phyloP scores from a whole-genome alignment of 139 green algal genomes.

The Volvox africanus region DNA sequence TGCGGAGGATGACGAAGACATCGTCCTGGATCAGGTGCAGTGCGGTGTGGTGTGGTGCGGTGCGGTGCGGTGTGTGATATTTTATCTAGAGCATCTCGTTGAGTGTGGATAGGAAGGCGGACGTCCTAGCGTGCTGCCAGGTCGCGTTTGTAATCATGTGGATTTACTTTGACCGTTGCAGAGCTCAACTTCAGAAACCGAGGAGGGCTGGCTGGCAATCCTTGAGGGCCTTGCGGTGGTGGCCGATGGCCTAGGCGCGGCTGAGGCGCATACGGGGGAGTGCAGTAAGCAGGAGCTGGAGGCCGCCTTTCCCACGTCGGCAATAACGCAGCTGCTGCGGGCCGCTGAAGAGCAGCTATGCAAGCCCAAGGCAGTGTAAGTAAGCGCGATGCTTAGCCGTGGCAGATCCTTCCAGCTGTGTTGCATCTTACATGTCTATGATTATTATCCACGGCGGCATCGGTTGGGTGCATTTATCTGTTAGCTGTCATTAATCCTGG shows the following conservation, averaged over 20 bases:
- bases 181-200: slow-evolving; percentile 56
- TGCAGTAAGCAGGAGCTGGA: slow-evolving; percentile 22
- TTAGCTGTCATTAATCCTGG: no score
- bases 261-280: slow-evolving; percentile 44
- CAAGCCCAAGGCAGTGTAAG: slow-evolving; percentile 13
- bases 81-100: background rate
- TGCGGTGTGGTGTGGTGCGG: no score
- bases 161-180: background rate
- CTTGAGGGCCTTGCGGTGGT: slow-evolving; percentile 67
- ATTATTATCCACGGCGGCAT: no score
- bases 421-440: no score
- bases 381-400: background rate
- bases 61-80: background rate
- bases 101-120: no score
- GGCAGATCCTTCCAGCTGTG: no score
- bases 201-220: slow-evolving; percentile 67
- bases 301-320: slow-evolving; percentile 23
- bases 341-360: background rate
- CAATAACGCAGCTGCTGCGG: slow-evolving; percentile 38
- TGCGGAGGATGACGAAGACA: background rate
- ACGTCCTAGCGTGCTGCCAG: no score
- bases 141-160: no score
- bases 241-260: slow-evolving; percentile 62
- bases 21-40: background rate
- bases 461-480: no score